Percentiles rank a stretch among this genome's conserved stretches.
phyloP scores from a whole-genome alignment of 306 rosid genomes.

The Acmispon strigosus region DNA sequence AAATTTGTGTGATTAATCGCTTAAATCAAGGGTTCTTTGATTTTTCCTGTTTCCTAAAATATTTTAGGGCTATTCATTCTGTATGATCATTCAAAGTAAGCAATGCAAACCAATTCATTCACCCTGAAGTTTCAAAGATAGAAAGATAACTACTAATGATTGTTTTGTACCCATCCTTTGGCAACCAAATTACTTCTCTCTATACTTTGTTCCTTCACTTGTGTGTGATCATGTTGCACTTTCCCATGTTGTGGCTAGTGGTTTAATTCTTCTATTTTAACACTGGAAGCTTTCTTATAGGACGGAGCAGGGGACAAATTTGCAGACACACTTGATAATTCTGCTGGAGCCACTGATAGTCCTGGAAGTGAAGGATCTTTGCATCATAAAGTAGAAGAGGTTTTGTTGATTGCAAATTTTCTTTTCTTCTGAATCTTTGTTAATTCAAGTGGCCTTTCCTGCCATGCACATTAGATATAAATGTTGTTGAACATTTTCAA shows the following conservation, averaged over 20 bases:
- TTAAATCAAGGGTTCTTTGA: too few relatives aligned
- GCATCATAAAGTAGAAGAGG: conserved; percentile 47
- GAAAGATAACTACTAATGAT: not conserved
- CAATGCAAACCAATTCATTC: too few relatives aligned
- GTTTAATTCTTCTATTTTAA: conserved; percentile 25
- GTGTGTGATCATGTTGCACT: not conserved
- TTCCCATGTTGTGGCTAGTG: conserved; percentile 4
- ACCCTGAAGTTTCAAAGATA: not conserved
- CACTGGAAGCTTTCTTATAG: conserved; percentile 38
- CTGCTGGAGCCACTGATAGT: conserved; percentile 20
- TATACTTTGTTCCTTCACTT: conserved; percentile 8
- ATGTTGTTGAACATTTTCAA: conserved; percentile 5
- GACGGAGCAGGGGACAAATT: conserved; percentile 31
- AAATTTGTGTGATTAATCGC: too few relatives aligned
- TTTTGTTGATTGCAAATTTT: conserved; percentile 3
- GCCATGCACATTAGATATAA: conserved; percentile 3
- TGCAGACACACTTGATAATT: conserved; percentile 34
- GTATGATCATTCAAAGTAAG: too few relatives aligned
- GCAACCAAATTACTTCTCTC: conserved; percentile 16
- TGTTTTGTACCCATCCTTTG: not conserved
- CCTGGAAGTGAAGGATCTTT: conserved; percentile 28
- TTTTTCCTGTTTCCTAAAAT: too few relatives aligned
- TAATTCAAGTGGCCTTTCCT: conserved; percentile 9
- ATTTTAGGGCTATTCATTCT: too few relatives aligned
- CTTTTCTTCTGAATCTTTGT: not conserved